Evolutionary conservation across 2,329 filamentous ascomycete species (phyloP), one percentile per base, ranked within the genome.

Genomic region (Aspergillus intermedius): DNA sequence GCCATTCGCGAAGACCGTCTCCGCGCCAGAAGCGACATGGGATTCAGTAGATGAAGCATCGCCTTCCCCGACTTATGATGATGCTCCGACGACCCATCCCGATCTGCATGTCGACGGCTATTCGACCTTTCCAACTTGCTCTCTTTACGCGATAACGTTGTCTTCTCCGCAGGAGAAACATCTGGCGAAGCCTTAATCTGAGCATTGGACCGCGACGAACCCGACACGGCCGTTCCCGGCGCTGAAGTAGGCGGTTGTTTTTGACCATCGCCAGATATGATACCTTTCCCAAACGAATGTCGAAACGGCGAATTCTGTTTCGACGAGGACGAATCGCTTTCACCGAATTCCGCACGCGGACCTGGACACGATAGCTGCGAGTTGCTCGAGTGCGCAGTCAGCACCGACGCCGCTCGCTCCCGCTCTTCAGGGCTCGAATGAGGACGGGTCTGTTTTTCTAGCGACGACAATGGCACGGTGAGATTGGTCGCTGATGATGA

Each of bases 1-100:
- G 75, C 57, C 1, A 74, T 64, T 53, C 80, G 78, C 9, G 73
- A 76, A 13, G 79, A 81, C 49, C 79, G 72, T 42, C 81, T 72
- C 21, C 80, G 73, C 54, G 79, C 77, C 42, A 83, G 66, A 12
- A 84, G 68, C 5, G 78, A 75, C 75, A 83, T 81, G 8, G 81
- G 81, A 56, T 83, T 84, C 37, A 81, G 66, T 21, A 83, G 66
- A 55, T 78, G 79, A 40, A 79, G 64, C 61, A 75, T 74, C 39
- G 76, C 74, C 59, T 77, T 80, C 25, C 69, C 69, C 4, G 63
- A 61, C 45, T 63, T 66, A 54, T 67, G 60, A 47, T 61, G 58
- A 49, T 60, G 55, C 10, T 69, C 65, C 34, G 51, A 46, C 9
- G 56, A 43, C 19, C 51, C 47, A 40, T 69, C 67, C 25, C 65